phyloP scores from a whole-genome alignment of 2,329 filamentous ascomycete species.

The Parastagonospora nodorum region DNA sequence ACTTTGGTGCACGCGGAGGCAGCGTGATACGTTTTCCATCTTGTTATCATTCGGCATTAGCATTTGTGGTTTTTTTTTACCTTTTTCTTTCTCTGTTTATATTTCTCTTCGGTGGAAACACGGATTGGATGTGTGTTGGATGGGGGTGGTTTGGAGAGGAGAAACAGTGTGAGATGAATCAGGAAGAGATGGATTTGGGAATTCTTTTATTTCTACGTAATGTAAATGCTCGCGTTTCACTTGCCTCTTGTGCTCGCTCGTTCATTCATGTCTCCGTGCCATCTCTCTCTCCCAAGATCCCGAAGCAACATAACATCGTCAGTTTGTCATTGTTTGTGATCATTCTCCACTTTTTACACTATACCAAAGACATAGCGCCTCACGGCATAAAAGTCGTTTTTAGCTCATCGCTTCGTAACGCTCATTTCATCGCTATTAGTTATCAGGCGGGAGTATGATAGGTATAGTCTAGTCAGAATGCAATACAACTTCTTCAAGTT shows the following conservation, averaged over 20 bases:
- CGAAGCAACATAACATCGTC: background rate
- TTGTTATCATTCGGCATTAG: too few species aligned
- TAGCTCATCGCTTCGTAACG: background rate
- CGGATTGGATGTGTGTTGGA: background rate
- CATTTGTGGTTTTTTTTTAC: conserved; percentile 2
- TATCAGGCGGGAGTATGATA: too few species aligned
- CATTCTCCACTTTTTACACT: background rate
- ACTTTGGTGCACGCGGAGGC: background rate
- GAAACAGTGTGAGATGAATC: background rate
- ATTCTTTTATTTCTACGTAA: conserved; percentile 8
- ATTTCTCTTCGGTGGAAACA: background rate
- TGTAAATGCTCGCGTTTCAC: conserved; percentile 11
- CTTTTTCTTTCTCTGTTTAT: conserved; percentile 3
- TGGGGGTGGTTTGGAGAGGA: background rate
- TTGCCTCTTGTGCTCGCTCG: background rate
- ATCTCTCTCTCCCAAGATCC: too few species aligned
- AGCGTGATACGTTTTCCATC: too few species aligned
- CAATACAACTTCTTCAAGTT: too few species aligned
- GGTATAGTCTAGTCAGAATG: too few species aligned
- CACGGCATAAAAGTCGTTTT: background rate
- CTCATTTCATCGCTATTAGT: too few species aligned
- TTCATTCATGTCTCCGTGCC: background rate
- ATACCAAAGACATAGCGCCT: background rate
- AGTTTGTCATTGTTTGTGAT: too few species aligned
- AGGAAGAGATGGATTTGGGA: conserved; percentile 1